Conservation (phyloP, 164 flowering plant species). For the Pachysandra terminalis region DNA sequence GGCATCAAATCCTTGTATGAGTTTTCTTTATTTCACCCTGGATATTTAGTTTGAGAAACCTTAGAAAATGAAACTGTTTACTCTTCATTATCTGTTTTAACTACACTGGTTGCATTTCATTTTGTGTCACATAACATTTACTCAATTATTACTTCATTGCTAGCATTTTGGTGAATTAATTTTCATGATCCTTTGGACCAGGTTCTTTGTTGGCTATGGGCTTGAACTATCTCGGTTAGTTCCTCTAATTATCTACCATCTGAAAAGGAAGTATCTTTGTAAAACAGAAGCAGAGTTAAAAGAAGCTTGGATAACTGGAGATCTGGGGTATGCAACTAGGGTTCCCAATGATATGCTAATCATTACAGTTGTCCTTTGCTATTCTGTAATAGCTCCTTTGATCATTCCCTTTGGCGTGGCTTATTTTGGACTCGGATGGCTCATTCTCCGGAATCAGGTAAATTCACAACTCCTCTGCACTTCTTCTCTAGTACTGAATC, state of each 20-base stretch:
- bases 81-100: too few relatives aligned
- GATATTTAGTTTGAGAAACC: too few relatives aligned
- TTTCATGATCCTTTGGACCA: slow-evolving; percentile 20
- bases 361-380: slow-evolving; percentile 72
- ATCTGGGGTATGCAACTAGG: slow-evolving; percentile 67
- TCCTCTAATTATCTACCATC: slow-evolving; percentile 75
- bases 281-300: slow-evolving; percentile 82
- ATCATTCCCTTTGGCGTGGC: slow-evolving; percentile 77
- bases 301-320: slow-evolving; percentile 91
- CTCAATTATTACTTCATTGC: too few relatives aligned
- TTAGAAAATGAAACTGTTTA: too few relatives aligned
- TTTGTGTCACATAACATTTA: too few relatives aligned
- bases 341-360: slow-evolving; percentile 82
- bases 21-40: too few relatives aligned
- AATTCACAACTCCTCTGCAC: not conserved
- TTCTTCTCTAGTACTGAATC: not conserved
- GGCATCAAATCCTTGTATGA: too few relatives aligned
- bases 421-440: slow-evolving; percentile 94
- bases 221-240: slow-evolving; percentile 83
- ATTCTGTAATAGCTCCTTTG: slow-evolving; percentile 86
- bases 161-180: too few relatives aligned
- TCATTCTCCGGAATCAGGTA: slow-evolving; percentile 89
- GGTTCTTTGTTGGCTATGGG: slow-evolving; percentile 96
- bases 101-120: too few relatives aligned
- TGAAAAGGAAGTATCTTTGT: slow-evolving; percentile 80